Conservation (phyloP, 2,329 filamentous ascomycete genomes). For the Colletotrichum liaoningense region DNA sequence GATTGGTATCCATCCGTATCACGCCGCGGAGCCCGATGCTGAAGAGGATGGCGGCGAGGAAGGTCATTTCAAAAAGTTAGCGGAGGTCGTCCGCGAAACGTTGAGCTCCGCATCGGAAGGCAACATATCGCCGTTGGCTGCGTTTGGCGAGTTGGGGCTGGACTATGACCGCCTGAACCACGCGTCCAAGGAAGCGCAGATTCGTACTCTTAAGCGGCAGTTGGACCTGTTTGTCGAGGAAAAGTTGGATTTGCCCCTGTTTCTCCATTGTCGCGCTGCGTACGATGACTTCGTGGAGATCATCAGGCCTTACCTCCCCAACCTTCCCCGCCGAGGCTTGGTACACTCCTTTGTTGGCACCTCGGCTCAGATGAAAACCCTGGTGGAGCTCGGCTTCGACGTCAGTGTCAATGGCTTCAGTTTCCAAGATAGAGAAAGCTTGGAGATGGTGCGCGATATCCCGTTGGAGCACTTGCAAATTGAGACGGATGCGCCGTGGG, state of each 20-base stretch:
- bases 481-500: slow-evolving; percentile 62
- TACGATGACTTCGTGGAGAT: slow-evolving; percentile 55
- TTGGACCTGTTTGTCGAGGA: slow-evolving; percentile 51
- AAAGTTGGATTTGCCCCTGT: slow-evolving; percentile 49
- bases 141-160: slow-evolving; percentile 62
- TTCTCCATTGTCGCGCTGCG: slow-evolving; percentile 54
- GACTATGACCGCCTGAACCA: slow-evolving; percentile 60
- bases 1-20: slow-evolving; percentile 63
- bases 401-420: slow-evolving; percentile 63
- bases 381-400: slow-evolving; percentile 52
- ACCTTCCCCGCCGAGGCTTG: slow-evolving; percentile 49
- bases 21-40: slow-evolving; percentile 55
- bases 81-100: slow-evolving; percentile 38
- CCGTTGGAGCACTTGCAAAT: slow-evolving; percentile 55
- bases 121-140: slow-evolving; percentile 46
- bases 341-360: slow-evolving; percentile 55
- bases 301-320: slow-evolving; percentile 51
- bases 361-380: slow-evolving; percentile 50
- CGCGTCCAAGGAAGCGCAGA: slow-evolving; percentile 54
- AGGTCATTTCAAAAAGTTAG: slow-evolving; percentile 41
- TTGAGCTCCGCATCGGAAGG: slow-evolving; percentile 14
- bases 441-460: slow-evolving; percentile 55
- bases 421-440: slow-evolving; percentile 50
- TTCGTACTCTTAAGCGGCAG: slow-evolving; percentile 53
- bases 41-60: slow-evolving; percentile 38